Conservation (phyloP, 768 basidiomycete genomes). For the Pisolithus tinctorius region DNA sequence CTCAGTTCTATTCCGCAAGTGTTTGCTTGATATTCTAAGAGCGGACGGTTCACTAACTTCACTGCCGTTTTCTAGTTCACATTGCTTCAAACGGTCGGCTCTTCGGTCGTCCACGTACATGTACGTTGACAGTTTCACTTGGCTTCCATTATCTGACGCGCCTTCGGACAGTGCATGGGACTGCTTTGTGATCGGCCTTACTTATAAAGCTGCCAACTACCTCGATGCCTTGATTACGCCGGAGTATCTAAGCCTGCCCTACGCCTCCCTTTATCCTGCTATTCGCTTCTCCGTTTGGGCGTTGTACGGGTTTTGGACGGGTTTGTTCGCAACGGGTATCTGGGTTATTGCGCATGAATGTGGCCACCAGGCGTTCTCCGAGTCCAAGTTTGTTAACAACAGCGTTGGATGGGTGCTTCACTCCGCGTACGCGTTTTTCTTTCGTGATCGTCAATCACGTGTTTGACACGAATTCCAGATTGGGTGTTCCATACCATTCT, state of each 20-base stretch:
- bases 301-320: constrained; percentile 73
- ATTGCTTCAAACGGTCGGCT: constrained; percentile 89
- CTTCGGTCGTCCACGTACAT: constrained; percentile 72
- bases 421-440: constrained; percentile 55
- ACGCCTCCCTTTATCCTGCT: constrained; percentile 55
- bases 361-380: constrained; percentile 94
- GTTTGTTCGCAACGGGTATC: constrained; percentile 84
- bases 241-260: constrained; percentile 44
- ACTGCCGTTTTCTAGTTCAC: constrained; percentile 39
- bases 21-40: background rate
- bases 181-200: constrained; percentile 53
- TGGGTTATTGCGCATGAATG: constrained; percentile 96
- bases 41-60: background rate
- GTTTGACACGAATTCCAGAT: constrained; percentile 36
- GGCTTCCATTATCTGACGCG: constrained; percentile 7
- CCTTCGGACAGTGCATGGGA: constrained; percentile 61
- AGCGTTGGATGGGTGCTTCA: constrained; percentile 88
- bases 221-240: constrained; percentile 60
- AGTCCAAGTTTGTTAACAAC: constrained; percentile 89
- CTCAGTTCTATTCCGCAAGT: constrained; percentile 78
- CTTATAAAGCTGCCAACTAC: constrained; percentile 63
- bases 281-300: constrained; percentile 69
- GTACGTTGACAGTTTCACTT: constrained; percentile 34
- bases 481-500: constrained; percentile 94
- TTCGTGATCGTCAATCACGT: constrained; percentile 13